These are phyloP conservation scores for Fusarium poae DNA, from an alignment of 2,329 filamentous ascomycete species.

Conservation along the genomic window DNA sequence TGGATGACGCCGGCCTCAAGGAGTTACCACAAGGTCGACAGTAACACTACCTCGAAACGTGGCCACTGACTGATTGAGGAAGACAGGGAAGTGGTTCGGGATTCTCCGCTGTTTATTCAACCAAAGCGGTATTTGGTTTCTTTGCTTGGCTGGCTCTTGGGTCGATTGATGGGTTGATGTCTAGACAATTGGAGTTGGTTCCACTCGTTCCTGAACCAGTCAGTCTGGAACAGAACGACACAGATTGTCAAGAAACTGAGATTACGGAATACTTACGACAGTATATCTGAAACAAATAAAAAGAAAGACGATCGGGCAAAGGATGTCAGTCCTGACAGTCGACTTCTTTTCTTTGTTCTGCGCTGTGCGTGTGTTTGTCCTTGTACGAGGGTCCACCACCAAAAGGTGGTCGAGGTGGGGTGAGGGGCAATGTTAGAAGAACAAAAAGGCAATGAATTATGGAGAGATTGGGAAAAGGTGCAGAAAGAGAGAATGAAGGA, in stretches of 20 bases:
- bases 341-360: constrained; percentile 42
- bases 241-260: not conserved
- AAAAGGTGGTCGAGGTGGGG: constrained; percentile 33
- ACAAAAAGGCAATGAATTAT: constrained; percentile 27
- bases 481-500: constrained; percentile 31
- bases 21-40: constrained; percentile 9
- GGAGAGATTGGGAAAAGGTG: constrained; percentile 33
- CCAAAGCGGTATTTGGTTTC: not conserved
- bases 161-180: constrained; percentile 9
- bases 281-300: constrained; percentile 2
- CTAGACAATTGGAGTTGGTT: constrained; percentile 15
- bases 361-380: constrained; percentile 25
- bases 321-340: constrained; percentile 23
- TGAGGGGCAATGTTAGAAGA: constrained; percentile 34
- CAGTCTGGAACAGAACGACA: not conserved
- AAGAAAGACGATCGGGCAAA: constrained; percentile 1
- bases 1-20: constrained; percentile 32
- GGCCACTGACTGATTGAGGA: constrained; percentile 1
- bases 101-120: constrained; percentile 15
- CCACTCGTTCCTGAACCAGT: constrained; percentile 7
- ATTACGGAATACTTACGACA: not conserved
- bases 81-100: constrained; percentile 5
- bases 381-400: constrained; percentile 41
- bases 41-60: constrained; percentile 9
- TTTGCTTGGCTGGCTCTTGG: constrained; percentile 1